Evolutionary conservation across 176 grass and related monocot species (phyloP).

Genomic region (Musa itinerans): DNA sequence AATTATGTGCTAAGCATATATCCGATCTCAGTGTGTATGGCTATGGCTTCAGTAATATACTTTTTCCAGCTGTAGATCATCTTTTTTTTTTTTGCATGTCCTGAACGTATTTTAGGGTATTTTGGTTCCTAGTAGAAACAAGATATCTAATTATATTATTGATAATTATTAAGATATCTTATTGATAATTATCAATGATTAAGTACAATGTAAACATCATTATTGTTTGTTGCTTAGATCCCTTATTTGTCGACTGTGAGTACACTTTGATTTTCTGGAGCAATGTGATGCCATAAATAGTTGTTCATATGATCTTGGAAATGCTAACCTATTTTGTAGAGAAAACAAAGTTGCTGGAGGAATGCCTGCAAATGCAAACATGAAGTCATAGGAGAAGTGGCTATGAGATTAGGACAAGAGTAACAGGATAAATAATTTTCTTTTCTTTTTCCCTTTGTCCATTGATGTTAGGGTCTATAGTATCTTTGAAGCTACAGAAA

Average conservation of each 20-base stretch:
- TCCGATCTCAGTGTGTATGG: not conserved
- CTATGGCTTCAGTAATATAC: not conserved
- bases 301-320: not conserved
- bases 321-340: not conserved
- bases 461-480: too few species aligned
- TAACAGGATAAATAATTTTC: not conserved
- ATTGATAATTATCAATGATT: too few species aligned
- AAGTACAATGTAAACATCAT: too few species aligned
- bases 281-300: too few species aligned
- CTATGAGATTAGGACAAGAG: not conserved
- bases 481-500: too few species aligned
- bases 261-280: too few species aligned
- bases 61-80: not conserved
- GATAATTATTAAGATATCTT: not conserved
- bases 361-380: not conserved
- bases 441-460: not conserved
- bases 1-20: not conserved
- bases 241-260: too few species aligned
- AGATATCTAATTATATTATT: not conserved
- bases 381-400: not conserved
- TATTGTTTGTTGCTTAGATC: too few species aligned
- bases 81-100: too few species aligned
- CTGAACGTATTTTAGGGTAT: not conserved
- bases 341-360: not conserved
- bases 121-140: not conserved